Evolutionary conservation across 768 basidiomycete species (phyloP).

Genomic region (Russula virescens): DNA sequence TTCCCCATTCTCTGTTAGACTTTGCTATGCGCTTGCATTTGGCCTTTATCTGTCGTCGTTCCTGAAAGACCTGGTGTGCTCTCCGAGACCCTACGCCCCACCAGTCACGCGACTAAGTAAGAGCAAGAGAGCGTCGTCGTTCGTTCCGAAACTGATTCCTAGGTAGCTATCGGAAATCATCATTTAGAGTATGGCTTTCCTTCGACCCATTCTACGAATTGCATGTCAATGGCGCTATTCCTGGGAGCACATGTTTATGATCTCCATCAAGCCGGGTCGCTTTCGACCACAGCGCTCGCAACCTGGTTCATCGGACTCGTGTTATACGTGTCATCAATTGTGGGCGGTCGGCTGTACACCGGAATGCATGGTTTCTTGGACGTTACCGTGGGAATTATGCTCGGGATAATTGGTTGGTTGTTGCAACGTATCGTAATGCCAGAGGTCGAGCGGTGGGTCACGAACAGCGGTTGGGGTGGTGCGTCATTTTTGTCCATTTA

Average conservation of each 20-base stretch:
- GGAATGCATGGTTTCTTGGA: constrained; percentile 88
- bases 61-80: constrained; percentile 84
- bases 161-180: constrained; percentile 64
- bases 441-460: constrained; percentile 40
- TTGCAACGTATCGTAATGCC: constrained; percentile 34
- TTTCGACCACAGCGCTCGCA: constrained; percentile 44
- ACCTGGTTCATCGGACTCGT: constrained; percentile 39
- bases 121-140: constrained; percentile 27
- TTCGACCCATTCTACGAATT: constrained; percentile 91
- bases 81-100: constrained; percentile 85
- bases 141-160: background rate
- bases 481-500: constrained; percentile 19
- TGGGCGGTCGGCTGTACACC: constrained; percentile 76
- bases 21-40: constrained; percentile 62
- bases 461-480: constrained; percentile 35
- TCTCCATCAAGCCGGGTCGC: constrained; percentile 37
- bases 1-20: constrained; percentile 36
- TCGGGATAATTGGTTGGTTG: constrained; percentile 66
- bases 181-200: constrained; percentile 95
- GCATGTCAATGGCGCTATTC: constrained; percentile 83
- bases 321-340: constrained; percentile 63
- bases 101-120: constrained; percentile 86
- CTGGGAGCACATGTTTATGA: constrained; percentile 54
- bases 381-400: constrained; percentile 52
- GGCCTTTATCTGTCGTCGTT: constrained; percentile 88